Conservation (phyloP, 192 early-diverging fungal genomes). For the Rhizophagus clarus region DNA sequence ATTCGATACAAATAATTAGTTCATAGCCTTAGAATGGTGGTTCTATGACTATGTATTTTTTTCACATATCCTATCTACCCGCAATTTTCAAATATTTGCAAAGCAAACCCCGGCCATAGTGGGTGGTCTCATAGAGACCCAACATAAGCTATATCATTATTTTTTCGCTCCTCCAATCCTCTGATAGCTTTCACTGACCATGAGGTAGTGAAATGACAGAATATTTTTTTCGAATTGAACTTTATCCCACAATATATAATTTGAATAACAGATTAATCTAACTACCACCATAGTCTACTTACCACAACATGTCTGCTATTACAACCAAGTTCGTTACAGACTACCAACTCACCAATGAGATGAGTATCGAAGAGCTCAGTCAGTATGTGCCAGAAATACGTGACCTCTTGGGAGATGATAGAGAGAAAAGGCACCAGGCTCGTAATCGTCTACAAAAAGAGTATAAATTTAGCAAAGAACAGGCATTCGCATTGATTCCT, state of each 20-base stretch:
- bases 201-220: neutral
- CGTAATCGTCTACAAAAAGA: neutral
- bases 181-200: neutral
- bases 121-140: slow-evolving; percentile 3
- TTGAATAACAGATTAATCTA: slow-evolving; percentile 5
- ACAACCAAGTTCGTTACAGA: too few relatives aligned
- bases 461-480: slow-evolving; percentile 22
- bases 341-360: slow-evolving; percentile 15
- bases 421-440: slow-evolving; percentile 10
- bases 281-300: too few relatives aligned
- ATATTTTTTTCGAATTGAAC: neutral
- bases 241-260: neutral
- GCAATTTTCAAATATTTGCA: neutral
- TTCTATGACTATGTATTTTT: too few relatives aligned
- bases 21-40: neutral
- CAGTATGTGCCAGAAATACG: neutral
- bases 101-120: neutral
- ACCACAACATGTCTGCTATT: too few relatives aligned
- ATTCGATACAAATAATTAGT: too few relatives aligned
- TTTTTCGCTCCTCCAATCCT: neutral
- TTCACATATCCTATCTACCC: neutral
- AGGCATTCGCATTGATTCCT: slow-evolving; percentile 19
- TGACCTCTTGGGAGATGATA: neutral
- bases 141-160: neutral
- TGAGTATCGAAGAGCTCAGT: slow-evolving; percentile 6